Conservation (phyloP, 345 rosid genomes). For the Heritiera fomes region DNA sequence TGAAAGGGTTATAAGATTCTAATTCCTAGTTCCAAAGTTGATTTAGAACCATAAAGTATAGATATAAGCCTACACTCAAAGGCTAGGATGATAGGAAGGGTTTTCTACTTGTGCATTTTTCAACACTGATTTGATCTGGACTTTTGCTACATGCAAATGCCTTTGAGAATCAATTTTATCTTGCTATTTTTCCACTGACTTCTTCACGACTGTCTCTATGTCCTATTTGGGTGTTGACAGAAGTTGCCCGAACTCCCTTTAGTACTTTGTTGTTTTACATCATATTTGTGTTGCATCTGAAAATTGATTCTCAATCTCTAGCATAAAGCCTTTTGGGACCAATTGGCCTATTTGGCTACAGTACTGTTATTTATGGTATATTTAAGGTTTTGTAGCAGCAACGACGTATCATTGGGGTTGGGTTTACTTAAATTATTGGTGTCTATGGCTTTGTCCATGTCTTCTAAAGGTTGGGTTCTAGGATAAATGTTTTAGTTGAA, state of each 20-base stretch:
- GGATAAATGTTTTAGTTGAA: background rate
- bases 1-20: background rate
- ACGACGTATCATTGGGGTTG: background rate
- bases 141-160: background rate
- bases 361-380: background rate
- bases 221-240: too few relatives aligned
- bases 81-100: background rate
- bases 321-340: background rate
- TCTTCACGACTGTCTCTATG: background rate
- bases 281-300: background rate
- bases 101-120: background rate
- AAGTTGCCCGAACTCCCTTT: background rate
- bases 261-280: background rate
- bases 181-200: background rate
- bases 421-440: background rate
- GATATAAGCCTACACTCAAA: background rate
- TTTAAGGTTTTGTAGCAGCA: background rate
- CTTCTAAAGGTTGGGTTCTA: slow-evolving; percentile 6
- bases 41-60: background rate
- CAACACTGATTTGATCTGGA: background rate
- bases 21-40: background rate
- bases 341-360: background rate
- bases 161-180: background rate
- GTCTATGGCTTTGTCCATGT: background rate
- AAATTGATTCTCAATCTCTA: background rate